These are phyloP conservation scores for Astrothelium subdiscretum DNA, from an alignment of 495 filamentous ascomycete species.

Conservation along the genomic window DNA sequence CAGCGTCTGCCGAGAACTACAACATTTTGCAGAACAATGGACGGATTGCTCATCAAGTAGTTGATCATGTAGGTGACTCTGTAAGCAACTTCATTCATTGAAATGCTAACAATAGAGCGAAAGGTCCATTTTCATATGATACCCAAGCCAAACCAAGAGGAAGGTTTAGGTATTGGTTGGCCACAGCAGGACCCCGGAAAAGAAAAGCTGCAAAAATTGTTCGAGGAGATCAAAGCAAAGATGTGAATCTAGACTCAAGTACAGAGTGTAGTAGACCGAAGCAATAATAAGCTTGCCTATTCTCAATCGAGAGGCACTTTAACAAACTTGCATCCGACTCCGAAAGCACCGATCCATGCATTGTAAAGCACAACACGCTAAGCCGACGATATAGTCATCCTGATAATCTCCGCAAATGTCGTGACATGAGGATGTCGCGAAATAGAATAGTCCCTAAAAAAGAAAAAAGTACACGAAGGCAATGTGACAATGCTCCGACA, in stretches of 20 bases:
- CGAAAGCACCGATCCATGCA: neutral
- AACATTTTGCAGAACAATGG: conserved; percentile 98
- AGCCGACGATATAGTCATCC: neutral
- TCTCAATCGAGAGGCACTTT: neutral
- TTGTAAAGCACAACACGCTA: neutral
- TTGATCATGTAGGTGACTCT: conserved; percentile 62
- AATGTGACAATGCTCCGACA: neutral
- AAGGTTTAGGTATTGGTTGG: conserved; percentile 77
- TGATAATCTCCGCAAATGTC: neutral
- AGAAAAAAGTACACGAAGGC: neutral
- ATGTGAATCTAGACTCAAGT: conserved; percentile 43
- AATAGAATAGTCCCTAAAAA: neutral
- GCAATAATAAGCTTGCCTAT: neutral
- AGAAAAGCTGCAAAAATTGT: conserved; percentile 67
- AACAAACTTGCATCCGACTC: neutral
- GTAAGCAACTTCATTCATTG: neutral
- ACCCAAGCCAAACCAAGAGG: conserved; percentile 78
- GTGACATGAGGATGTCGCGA: neutral
- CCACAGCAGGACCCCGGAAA: conserved; percentile 66
- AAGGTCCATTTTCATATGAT: conserved; percentile 96
- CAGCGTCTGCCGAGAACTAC: conserved; percentile 65
- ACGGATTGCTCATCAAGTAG: conserved; percentile 79
- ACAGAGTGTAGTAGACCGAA: neutral
- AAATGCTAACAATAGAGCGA: neutral
- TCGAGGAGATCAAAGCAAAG: conserved; percentile 76